phyloP scores from a whole-genome alignment of 768 basidiomycete genomes.

The Suillus variegatus region DNA sequence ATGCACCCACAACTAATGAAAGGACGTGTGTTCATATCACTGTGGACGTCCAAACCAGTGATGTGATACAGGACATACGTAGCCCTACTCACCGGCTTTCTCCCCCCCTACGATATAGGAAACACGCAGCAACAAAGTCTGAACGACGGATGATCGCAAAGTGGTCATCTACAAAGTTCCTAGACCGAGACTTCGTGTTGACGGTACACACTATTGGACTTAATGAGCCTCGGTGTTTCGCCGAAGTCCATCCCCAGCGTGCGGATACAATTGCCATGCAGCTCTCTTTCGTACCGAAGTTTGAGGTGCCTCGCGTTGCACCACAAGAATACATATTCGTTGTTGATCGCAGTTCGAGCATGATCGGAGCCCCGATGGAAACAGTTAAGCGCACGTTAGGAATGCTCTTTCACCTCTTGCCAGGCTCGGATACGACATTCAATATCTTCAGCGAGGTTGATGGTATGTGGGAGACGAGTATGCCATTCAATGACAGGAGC shows the following conservation, averaged over 20 bases:
- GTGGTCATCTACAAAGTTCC: constrained; percentile 42
- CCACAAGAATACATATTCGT: constrained; percentile 62
- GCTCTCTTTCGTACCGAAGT: constrained; percentile 54
- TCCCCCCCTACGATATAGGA: constrained; percentile 35
- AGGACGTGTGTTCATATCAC: constrained; percentile 42
- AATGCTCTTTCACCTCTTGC: constrained; percentile 52
- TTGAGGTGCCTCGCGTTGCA: constrained; percentile 40
- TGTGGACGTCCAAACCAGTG: constrained; percentile 53
- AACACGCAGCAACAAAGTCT: constrained; percentile 34
- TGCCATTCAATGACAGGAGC: constrained; percentile 29
- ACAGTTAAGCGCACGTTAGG: constrained; percentile 48
- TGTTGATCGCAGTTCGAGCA: constrained; percentile 61
- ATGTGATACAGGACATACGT: constrained; percentile 37
- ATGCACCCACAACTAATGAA: constrained; percentile 28
- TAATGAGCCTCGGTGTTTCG: constrained; percentile 57
- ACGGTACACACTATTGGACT: constrained; percentile 48
- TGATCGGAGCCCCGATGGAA: constrained; percentile 42
- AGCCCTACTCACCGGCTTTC: constrained; percentile 50
- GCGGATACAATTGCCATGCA: constrained; percentile 48
- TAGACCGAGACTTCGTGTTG: constrained; percentile 53
- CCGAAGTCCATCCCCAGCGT: constrained; percentile 37
- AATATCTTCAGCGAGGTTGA: constrained; percentile 45
- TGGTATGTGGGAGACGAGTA: constrained; percentile 39
- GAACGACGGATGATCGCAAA: constrained; percentile 41
- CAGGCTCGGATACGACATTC: constrained; percentile 42